phyloP scores from a whole-genome alignment of 345 rosid species.

The Physaria fendleri region DNA sequence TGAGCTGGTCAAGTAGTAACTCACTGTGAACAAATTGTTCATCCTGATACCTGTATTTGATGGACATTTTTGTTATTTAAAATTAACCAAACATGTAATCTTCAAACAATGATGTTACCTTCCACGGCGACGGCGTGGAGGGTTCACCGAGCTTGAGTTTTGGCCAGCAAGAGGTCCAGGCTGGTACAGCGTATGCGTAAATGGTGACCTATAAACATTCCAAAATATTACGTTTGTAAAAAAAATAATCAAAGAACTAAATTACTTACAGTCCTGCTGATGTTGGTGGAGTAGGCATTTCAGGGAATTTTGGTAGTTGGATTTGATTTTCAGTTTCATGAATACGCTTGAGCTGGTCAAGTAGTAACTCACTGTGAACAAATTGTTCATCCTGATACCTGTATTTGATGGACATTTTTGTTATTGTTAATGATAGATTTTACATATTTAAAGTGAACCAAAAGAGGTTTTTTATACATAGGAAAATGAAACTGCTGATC shows the following conservation, averaged over 20 bases:
- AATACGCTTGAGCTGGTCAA: not conserved
- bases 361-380: not conserved
- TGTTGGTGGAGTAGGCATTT: not conserved
- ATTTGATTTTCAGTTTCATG: conserved; percentile 5
- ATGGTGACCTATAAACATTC: too few species aligned
- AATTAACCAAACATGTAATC: not conserved
- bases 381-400: not conserved
- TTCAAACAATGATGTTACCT: too few species aligned
- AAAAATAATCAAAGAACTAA: not conserved
- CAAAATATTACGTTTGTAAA: too few species aligned
- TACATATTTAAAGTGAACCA: not conserved
- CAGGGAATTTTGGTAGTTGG: not conserved
- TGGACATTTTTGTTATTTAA: not conserved
- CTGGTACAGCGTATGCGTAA: too few species aligned
- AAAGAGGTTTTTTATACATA: not conserved
- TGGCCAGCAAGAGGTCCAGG: too few species aligned
- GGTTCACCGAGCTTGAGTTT: too few species aligned
- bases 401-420: not conserved
- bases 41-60: conserved; percentile 8
- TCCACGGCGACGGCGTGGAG: too few species aligned
- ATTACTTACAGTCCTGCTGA: conserved; percentile 13
- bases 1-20: not conserved
- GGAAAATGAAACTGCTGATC: conserved; percentile 2
- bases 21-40: not conserved
- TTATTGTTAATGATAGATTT: not conserved